A percentile compares a stretch with the other conserved stretches of the same genome.
phyloP scores from a whole-genome alignment of 2,329 filamentous ascomycete species.

The Trichoderma atrobrunneum region DNA sequence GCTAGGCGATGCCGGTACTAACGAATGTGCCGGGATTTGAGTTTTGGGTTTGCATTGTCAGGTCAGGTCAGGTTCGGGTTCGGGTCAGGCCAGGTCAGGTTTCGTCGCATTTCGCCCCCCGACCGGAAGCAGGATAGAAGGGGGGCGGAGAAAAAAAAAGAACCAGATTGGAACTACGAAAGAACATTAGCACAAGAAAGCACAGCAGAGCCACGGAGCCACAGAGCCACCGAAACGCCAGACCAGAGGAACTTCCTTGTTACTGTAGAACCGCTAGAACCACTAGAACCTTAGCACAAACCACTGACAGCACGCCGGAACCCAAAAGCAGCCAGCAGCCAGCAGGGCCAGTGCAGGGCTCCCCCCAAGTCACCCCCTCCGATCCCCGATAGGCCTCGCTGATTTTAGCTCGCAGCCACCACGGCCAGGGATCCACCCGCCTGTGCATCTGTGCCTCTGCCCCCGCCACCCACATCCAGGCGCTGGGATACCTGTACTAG shows the following conservation, averaged over 20 bases:
- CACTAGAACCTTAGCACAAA: too few relatives aligned
- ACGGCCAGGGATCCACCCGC: background rate
- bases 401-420: constrained; percentile 18
- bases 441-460: constrained; percentile 9
- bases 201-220: too few relatives aligned
- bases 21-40: background rate
- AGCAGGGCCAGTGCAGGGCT: background rate
- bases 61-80: background rate
- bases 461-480: constrained; percentile 8
- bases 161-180: background rate
- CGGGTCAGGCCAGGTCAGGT: background rate
- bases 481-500: background rate
- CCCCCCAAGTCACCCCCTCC: background rate
- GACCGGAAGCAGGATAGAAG: constrained; percentile 2
- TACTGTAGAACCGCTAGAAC: background rate
- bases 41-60: background rate
- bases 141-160: constrained; percentile 10
- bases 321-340: background rate
- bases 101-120: background rate
- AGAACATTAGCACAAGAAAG: background rate
- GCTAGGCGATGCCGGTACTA: constrained; percentile 14
- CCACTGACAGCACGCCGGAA: too few relatives aligned
- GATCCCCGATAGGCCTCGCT: constrained; percentile 17
- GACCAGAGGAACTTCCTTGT: too few relatives aligned
- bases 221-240: background rate